phyloP scores from a whole-genome alignment of 2,329 filamentous ascomycete species.

The Tolypocladium nubicola region DNA sequence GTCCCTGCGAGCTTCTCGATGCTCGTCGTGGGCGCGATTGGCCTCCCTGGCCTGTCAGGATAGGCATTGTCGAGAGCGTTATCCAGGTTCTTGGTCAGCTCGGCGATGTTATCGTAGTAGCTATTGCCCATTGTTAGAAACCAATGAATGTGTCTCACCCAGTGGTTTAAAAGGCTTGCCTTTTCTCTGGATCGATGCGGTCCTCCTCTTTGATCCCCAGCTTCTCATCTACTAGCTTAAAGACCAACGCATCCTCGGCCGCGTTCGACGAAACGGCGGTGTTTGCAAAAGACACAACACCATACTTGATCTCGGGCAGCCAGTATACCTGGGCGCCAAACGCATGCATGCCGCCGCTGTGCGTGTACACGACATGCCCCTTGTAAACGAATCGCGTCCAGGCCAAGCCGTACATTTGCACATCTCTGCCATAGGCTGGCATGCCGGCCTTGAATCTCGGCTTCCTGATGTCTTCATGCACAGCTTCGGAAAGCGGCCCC shows the following conservation, averaged over 20 bases:
- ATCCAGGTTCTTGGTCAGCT: not conserved
- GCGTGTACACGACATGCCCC: conserved; percentile 17
- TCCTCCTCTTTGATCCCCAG: conserved; percentile 10
- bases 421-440: conserved; percentile 4
- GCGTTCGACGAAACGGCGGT: conserved; percentile 16
- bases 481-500: conserved; percentile 11
- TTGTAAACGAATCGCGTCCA: conserved; percentile 17
- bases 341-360: conserved; percentile 16
- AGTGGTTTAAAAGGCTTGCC: conserved; percentile 1
- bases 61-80: not conserved
- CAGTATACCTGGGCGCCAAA: conserved; percentile 19
- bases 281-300: not conserved
- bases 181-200: conserved; percentile 9
- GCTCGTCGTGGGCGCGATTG: not conserved
- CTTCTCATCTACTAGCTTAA: conserved; percentile 19
- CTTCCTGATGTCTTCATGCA: conserved; percentile 18
- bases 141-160: too few relatives aligned
- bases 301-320: conserved; percentile 7
- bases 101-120: not conserved
- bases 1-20: not conserved
- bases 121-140: not conserved
- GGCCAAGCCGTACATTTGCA: conserved; percentile 16
- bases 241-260: conserved; percentile 13
- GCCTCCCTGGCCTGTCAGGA: not conserved
- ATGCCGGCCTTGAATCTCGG: conserved; percentile 16